These are phyloP conservation scores for Andrographis paniculata DNA, from an alignment of 305 asterid genomes.

Conservation along the genomic window DNA sequence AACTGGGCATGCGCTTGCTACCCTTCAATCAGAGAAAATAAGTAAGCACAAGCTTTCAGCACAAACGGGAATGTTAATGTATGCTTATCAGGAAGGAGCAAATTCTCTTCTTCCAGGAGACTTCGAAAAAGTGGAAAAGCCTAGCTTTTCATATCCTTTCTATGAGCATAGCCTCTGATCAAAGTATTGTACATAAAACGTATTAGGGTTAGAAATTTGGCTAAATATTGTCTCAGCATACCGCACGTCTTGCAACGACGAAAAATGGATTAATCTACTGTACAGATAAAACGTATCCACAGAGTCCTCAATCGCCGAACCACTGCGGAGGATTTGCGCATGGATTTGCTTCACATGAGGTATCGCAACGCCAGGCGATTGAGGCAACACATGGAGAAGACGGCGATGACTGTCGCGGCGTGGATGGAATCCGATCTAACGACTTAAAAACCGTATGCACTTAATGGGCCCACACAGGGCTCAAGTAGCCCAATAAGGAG, in stretches of 20 bases:
- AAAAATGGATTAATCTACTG: constrained; percentile 44
- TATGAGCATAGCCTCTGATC: constrained; percentile 58
- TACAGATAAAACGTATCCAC: constrained; percentile 35
- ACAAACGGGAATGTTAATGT: constrained; percentile 74
- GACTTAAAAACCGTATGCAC: background rate
- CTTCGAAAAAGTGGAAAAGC: constrained; percentile 38
- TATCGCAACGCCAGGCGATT: constrained; percentile 44
- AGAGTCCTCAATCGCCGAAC: constrained; percentile 20
- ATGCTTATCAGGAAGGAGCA: constrained; percentile 69
- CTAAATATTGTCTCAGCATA: constrained; percentile 36
- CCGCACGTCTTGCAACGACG: constrained; percentile 43
- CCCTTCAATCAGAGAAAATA: constrained; percentile 54
- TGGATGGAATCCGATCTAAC: constrained; percentile 1
- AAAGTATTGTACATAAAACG: constrained; percentile 59
- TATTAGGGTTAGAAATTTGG: constrained; percentile 37
- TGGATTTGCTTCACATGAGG: constrained; percentile 68
- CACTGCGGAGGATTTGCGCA: constrained; percentile 48
- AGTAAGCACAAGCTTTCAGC: constrained; percentile 62
- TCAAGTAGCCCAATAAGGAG: background rate
- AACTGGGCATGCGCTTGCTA: constrained; percentile 52
- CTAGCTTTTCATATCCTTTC: constrained; percentile 29
- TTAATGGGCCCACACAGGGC: constrained; percentile 13
- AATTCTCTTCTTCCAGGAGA: constrained; percentile 29
- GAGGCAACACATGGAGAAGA: constrained; percentile 33
- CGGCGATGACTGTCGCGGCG: constrained; percentile 34